These are phyloP conservation scores for grape (Vitis vinifera) DNA, from an alignment of 164 flowering plant genomes.

Conservation along the genomic window ASM3070453v1 NC_081811.1:24022001-24022500, in stretches of 20 bases:
- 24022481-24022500: constrained; percentile 29
- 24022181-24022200: background rate
- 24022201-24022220: background rate
- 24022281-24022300: constrained; percentile 31
- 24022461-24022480: background rate
- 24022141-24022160: too few relatives aligned
- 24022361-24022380: constrained; percentile 29
- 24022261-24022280: constrained; percentile 31
- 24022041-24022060: too few relatives aligned
- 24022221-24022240: constrained; percentile 26
- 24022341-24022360: constrained; percentile 28
- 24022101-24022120: too few relatives aligned
- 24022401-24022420: background rate
- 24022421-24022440: too few relatives aligned
- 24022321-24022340: constrained; percentile 24
- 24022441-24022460: too few relatives aligned
- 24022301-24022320: constrained; percentile 26
- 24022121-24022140: background rate
- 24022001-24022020: too few relatives aligned
- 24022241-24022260: constrained; percentile 25
- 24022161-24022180: too few relatives aligned
- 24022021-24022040: too few relatives aligned
- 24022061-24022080: too few relatives aligned
- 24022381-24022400: constrained; percentile 23
- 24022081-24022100: too few relatives aligned